Percentiles rank a stretch among this genome's conserved stretches.
Evolutionary conservation across 306 rosid species (phyloP).

Genomic region (Trifolium subterraneum): DNA sequence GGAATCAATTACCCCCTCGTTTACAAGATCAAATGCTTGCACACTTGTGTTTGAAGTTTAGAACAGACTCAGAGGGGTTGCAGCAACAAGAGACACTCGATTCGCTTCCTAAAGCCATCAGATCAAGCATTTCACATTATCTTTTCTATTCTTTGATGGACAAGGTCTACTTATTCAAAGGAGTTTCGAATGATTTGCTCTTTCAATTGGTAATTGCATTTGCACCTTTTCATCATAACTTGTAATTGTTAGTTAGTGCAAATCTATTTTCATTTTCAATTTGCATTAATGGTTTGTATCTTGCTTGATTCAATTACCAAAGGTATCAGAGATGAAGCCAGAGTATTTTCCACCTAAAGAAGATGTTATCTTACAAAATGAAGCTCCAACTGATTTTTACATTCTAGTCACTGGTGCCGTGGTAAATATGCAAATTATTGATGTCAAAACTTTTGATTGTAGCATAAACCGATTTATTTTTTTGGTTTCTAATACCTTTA

Average conservation of each 20-base stretch:
- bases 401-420: slow-evolving; percentile 84
- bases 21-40: slow-evolving; percentile 97
- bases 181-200: slow-evolving; percentile 86
- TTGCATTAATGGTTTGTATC: slow-evolving; percentile 20
- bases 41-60: slow-evolving; percentile 85
- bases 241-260: slow-evolving; percentile 6
- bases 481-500: slow-evolving; percentile 37
- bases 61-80: slow-evolving; percentile 93
- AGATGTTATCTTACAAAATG: slow-evolving; percentile 93
- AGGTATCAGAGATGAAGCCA: slow-evolving; percentile 98
- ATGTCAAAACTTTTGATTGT: not conserved
- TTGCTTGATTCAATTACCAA: slow-evolving; percentile 22
- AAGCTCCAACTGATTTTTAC: slow-evolving; percentile 96
- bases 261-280: slow-evolving; percentile 15
- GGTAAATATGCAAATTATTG: slow-evolving; percentile 54
- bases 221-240: slow-evolving; percentile 8
- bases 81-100: slow-evolving; percentile 96
- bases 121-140: slow-evolving; percentile 86
- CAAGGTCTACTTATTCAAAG: slow-evolving; percentile 79
- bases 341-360: slow-evolving; percentile 98
- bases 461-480: not conserved
- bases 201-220: slow-evolving; percentile 79
- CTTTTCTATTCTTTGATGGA: slow-evolving; percentile 82
- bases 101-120: slow-evolving; percentile 92
- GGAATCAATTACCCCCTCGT: slow-evolving; percentile 81